Conservation (phyloP, 164 flowering plant species). For the Protea cynaroides region DNA sequence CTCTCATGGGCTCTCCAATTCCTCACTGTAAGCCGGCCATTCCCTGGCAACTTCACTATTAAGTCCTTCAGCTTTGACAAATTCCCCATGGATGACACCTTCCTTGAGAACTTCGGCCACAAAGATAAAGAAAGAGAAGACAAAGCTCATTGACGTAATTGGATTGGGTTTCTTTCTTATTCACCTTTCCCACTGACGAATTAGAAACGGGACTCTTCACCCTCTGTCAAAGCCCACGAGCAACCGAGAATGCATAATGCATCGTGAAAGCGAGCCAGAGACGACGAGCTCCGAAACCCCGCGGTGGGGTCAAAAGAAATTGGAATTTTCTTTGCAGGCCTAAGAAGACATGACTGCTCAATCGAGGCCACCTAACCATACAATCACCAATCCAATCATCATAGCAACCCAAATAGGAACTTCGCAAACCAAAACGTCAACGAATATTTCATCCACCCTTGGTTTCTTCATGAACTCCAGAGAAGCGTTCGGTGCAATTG, state of each 20-base stretch:
- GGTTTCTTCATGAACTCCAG: conserved; percentile 53
- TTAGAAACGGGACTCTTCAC: conserved; percentile 12
- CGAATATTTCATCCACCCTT: conserved; percentile 55
- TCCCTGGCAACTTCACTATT: conserved; percentile 10
- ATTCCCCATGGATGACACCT: conserved; percentile 72
- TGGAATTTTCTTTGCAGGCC: conserved; percentile 65
- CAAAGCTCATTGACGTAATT: conserved; percentile 5
- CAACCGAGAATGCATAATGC: conserved; percentile 66
- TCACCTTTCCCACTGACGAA: conserved; percentile 4
- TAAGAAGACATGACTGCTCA: conserved; percentile 64
- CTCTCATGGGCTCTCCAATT: conserved; percentile 12
- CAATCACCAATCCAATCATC: conserved; percentile 86
- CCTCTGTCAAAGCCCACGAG: conserved; percentile 45
- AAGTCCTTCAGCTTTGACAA: conserved; percentile 59
- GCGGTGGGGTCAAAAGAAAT: conserved; percentile 72
- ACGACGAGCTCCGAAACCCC: conserved; percentile 73
- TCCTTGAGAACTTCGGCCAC: conserved; percentile 36
- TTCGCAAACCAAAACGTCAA: conserved; percentile 89
- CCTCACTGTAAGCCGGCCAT: conserved; percentile 6
- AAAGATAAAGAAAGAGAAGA: background rate
- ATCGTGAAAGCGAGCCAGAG: conserved; percentile 86
- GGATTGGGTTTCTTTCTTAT: conserved; percentile 12
- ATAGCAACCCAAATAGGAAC: conserved; percentile 99
- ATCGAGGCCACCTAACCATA: conserved; percentile 97
- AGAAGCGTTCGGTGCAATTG: too few species aligned